phyloP scores from a whole-genome alignment of 208 protist species.

The Trypanosoma platydactyli region DNA sequence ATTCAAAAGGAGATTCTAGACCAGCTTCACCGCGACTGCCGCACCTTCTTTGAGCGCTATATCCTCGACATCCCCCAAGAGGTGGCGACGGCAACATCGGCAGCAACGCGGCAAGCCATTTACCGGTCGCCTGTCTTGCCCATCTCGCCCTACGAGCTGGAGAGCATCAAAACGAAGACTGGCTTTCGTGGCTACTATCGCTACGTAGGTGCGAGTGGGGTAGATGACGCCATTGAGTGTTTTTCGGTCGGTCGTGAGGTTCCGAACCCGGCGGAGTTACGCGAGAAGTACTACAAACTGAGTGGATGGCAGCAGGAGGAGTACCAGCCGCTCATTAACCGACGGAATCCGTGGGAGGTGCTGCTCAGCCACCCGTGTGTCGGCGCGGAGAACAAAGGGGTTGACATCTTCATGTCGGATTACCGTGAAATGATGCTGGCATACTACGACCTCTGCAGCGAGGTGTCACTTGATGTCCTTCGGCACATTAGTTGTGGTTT shows the following conservation, averaged over 20 bases:
- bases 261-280: constrained; percentile 58
- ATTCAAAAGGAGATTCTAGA: constrained; percentile 84
- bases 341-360: constrained; percentile 79
- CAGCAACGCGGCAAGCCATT: neutral
- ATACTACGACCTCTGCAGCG: constrained; percentile 83
- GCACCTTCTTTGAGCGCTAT: constrained; percentile 87
- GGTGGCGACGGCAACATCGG: constrained; percentile 20
- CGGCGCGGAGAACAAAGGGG: constrained; percentile 5
- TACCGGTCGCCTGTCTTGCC: constrained; percentile 25
- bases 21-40: constrained; percentile 83
- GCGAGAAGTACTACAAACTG: constrained; percentile 65
- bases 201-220: constrained; percentile 79
- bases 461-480: constrained; percentile 78
- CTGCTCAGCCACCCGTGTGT: constrained; percentile 69
- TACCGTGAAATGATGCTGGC: constrained; percentile 85
- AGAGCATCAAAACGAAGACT: constrained; percentile 63
- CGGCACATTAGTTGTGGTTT: constrained; percentile 87
- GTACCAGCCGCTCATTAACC: constrained; percentile 69
- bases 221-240: constrained; percentile 87
- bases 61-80: constrained; percentile 42
- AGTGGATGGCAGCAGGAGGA: constrained; percentile 70
- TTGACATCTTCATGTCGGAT: constrained; percentile 84
- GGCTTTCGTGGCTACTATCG: constrained; percentile 86
- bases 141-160: constrained; percentile 68
- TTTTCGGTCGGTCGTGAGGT: constrained; percentile 85